Base-by-base conservation (phyloP, 495 filamentous ascomycete species). In the Aspergillus carlsbadensis region DNA sequence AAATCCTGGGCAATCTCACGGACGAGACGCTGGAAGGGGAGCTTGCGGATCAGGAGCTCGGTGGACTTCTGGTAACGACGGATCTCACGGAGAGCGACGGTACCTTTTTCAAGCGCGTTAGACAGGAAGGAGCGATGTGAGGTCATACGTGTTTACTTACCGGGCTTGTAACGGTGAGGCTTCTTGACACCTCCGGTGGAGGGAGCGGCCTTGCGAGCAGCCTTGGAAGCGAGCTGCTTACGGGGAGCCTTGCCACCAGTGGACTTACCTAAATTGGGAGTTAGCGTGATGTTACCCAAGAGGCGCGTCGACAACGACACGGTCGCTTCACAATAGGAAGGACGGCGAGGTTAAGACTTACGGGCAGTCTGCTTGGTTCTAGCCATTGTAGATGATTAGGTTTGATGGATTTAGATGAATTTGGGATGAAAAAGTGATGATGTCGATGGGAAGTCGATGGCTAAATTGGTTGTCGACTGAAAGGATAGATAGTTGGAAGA, bases 21-120 rank as follows among this genome's bases (percentile, higher is more conserved):
- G 60, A 99, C 94, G 71, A 99, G 84, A 82, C 94, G 95, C 87
- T 99, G 94, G 90, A 99, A 99, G 73, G 94, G 94, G 67, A 99
- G 91, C 91, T 99, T 99, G 87, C 94, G 94, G 87, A 99, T 99
- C 68, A 99, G 78, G 59, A 99, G 93, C 90, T 99, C 94, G 69
- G 94, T 99, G 66, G 92, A 96, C 87, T 99, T 99, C 87, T 99
- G 94, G 87, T 99, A 99, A 73, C 94, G 94, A 92, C 94, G 95
- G 76, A 99, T 99, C 84, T 99, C 94, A 93, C 94, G 94, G 68
- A 99, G 94, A 92, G 94, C 94, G 88, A 99, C 94, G 82, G 94
- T 99, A 83, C 86, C 85, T 85, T n/a, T 56, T 4, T 55, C 22
- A 24, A 33, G 18, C 59, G 59, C n/a, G 26, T 78, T 72, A 83